A percentile compares a stretch with the other conserved stretches of the same genome.
These are phyloP conservation scores for Dictyostelium citrinum DNA, from an alignment of 78 protist species.

Conservation along the genomic window DNA sequence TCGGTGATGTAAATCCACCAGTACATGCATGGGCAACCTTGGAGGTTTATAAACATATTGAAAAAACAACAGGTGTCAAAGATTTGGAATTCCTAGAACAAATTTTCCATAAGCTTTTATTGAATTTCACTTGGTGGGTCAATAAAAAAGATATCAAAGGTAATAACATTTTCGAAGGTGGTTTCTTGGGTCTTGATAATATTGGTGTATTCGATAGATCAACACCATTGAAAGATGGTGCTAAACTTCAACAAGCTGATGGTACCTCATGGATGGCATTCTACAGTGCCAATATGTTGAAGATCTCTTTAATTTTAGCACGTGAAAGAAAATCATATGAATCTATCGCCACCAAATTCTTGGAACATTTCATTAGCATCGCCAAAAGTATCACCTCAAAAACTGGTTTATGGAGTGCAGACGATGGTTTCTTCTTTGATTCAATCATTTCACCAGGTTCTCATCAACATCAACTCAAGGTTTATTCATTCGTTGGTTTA, in stretches of 20 bases:
- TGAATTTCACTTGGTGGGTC: constrained; percentile 91
- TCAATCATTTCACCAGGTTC: constrained; percentile 5
- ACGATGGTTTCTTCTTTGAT: constrained; percentile 82
- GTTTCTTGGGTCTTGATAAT: constrained; percentile 75
- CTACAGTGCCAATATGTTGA: constrained; percentile 83
- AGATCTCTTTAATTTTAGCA: constrained; percentile 85
- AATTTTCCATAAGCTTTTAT: constrained; percentile 82
- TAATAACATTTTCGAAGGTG: constrained; percentile 81
- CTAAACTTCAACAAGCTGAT: constrained; percentile 83
- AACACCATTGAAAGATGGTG: constrained; percentile 33
- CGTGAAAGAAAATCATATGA: constrained; percentile 67
- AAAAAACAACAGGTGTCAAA: constrained; percentile 6
- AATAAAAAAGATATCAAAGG: constrained; percentile 84
- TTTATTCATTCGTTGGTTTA: constrained; percentile 47
- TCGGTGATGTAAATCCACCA: constrained; percentile 82
- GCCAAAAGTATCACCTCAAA: constrained; percentile 32
- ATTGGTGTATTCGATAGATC: constrained; percentile 86
- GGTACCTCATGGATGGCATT: constrained; percentile 92
- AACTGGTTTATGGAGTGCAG: constrained; percentile 85
- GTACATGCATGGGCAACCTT: constrained; percentile 77
- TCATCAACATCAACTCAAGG: constrained; percentile 2
- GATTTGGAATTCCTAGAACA: constrained; percentile 74
- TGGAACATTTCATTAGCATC: constrained; percentile 86
- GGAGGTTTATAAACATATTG: constrained; percentile 60
- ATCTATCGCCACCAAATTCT: constrained; percentile 84